Evolutionary conservation across 1,139 yeast species (phyloP), one percentile per base, ranked within the genome.

Genomic region (Yamadazyma sp.): DNA sequence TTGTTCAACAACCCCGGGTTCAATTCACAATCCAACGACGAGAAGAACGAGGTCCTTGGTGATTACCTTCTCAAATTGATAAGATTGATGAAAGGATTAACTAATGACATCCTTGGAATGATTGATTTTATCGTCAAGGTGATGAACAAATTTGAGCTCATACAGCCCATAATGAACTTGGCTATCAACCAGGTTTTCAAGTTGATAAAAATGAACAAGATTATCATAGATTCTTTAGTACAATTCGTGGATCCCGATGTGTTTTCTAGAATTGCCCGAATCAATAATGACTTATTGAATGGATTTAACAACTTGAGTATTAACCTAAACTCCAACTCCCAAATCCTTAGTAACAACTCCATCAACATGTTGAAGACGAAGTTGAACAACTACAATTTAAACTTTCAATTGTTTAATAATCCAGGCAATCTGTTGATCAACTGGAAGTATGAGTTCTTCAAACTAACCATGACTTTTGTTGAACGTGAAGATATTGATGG

Each of bases 31-130:
- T 56, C 49, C 11, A 57, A 62, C 23, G 73, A 69, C 20, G 72
- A 70, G 29, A 62, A 66, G 27, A 64, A 62, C 37, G 77, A 71
- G 35, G 61, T 63, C 23, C 45, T 76, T 4, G 62, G 66, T 48
- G 82, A 77, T 41, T 57, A 64, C 40, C 76, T 74, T 43, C 51
- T 76, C 31, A 77, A 76, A 43, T 56, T 77, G 15, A 58, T 69
- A 3, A 61, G 80, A 36, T 45, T 74, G 5, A 51, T 70, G 26
- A 76, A 72, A 49, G 67, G 63, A 39, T 46, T 74, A 3, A 53
- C 75, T 3, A 57, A 51, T 30, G 54, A 68, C n/a, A 66, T 74
- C 25, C 47, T 67, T 31, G 67, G 59, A 37, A 53, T 69, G 39
- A 53, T 67, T 8, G 55, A 57, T 40, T 53, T 47, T 42, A 44